Base-by-base conservation (phyloP, 148 eudicot species). In the Cornus controversa region DNA sequence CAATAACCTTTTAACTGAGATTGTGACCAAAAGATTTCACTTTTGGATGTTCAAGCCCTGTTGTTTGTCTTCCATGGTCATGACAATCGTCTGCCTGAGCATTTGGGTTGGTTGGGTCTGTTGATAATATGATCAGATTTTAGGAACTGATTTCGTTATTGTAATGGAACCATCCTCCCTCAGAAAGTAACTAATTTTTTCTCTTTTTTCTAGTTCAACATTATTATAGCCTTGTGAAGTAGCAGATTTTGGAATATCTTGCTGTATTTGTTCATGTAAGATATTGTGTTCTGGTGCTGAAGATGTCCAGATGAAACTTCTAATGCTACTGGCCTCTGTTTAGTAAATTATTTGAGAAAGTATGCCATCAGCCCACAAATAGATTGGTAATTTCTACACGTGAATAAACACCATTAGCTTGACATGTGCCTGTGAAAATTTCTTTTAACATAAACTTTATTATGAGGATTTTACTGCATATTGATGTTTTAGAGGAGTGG, bases 1-100 rank as follows among this genome's bases (percentile, higher is more conserved):
- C 76, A 74, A 80, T 85, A 77, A 78, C 78, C 68, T 64, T 75
- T 73, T 65, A 66, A 72, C 78, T 63, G 29, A 82, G 67, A 75
- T 75, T 70, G 77, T 77, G 67, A 75, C 66, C 5, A n/a, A 65
- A 75, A 66, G 23, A 27, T 74, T 60, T 60, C 27, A 6, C 71
- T 45, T 66, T 71, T 28, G 69, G 47, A 57, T 74, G 74, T 80
- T 75, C 26, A 23, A 58, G 63, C 29, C 75, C 29, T 75, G 58
- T 24, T 60, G 29, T 69, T 62, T 71, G 8, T 70, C 57, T 27
- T 18, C 25, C 60, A 66, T 81, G 1, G 74, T 75, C 81, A 67
- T 34, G 60, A 66, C 71, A 42, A 23, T 72, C 20, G 5, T 69
- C 18, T 45, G 62, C 63, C 40, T 28, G 24, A 27, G 27, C 63